Conservation (phyloP, 129 eudicot species). For the Flaveria sonorensis region DNA sequence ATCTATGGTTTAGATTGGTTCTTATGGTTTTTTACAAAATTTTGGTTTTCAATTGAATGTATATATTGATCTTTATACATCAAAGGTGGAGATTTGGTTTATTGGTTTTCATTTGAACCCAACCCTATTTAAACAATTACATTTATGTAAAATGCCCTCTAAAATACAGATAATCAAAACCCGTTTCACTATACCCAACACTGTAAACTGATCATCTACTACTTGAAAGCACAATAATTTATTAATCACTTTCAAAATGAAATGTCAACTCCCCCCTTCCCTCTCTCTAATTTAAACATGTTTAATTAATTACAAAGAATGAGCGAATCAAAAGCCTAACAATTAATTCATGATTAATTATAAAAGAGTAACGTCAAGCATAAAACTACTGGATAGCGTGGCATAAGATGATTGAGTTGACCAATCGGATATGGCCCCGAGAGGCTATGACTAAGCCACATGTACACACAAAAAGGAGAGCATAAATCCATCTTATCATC, state of each 20-base stretch:
- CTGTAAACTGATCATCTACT: not conserved
- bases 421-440: slow-evolving; percentile 5
- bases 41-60: too few species aligned
- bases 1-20: too few species aligned
- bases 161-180: not conserved
- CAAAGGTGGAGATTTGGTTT: too few species aligned
- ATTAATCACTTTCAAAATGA: not conserved
- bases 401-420: slow-evolving; percentile 15
- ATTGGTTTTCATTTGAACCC: too few species aligned
- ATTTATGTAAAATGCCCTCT: not conserved
- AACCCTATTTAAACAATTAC: too few species aligned
- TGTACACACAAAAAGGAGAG: slow-evolving; percentile 28
- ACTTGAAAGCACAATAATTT: not conserved
- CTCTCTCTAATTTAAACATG: not conserved
- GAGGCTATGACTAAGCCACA: slow-evolving; percentile 30
- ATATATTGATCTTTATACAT: too few species aligned
- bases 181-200: not conserved
- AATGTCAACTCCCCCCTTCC: not conserved
- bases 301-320: not conserved
- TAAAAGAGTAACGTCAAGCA: slow-evolving; percentile 7
- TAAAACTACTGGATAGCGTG: not conserved
- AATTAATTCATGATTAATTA: not conserved
- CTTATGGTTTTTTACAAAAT: too few species aligned
- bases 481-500: slow-evolving; percentile 33
- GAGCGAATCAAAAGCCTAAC: slow-evolving; percentile 10